Evolutionary conservation across 2,329 filamentous ascomycete species (phyloP).

Genomic region (Botrytis elliptica): DNA sequence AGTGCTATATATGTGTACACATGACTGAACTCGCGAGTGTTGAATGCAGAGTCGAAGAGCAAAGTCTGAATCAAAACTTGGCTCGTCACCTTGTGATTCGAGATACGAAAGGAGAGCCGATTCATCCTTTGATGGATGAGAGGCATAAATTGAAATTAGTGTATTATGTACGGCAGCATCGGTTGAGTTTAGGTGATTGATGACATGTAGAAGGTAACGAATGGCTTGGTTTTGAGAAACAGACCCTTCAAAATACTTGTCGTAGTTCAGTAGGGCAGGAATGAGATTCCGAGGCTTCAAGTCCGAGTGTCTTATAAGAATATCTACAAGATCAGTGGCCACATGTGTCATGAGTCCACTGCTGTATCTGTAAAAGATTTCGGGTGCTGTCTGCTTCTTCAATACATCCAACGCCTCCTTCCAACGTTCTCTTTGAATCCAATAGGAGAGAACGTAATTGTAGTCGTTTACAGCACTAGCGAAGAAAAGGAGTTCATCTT

Average conservation of each 20-base stretch:
- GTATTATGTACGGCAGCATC: conserved; percentile 95
- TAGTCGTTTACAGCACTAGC: conserved; percentile 87
- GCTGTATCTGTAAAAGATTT: conserved; percentile 95
- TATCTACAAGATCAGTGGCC: conserved; percentile 84
- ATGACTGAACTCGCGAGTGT: conserved; percentile 86
- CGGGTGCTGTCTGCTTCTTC: conserved; percentile 87
- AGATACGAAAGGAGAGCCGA: conserved; percentile 83
- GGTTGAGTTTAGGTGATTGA: conserved; percentile 78
- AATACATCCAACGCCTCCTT: conserved; percentile 80
- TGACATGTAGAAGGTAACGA: conserved; percentile 88
- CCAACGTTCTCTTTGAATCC: conserved; percentile 96
- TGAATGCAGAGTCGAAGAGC: conserved; percentile 94
- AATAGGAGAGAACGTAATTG: conserved; percentile 93
- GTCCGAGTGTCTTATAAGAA: conserved; percentile 86
- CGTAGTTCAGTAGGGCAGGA: conserved; percentile 90
- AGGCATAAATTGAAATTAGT: conserved; percentile 91
- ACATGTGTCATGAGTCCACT: conserved; percentile 93
- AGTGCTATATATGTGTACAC: conserved; percentile 93
- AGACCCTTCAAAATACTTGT: conserved; percentile 68
- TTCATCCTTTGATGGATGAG: conserved; percentile 79
- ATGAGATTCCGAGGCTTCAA: conserved; percentile 86
- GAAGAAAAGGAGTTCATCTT: conserved; percentile 89
- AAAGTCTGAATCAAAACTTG: conserved; percentile 91
- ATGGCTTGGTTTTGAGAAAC: conserved; percentile 84
- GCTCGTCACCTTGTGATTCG: conserved; percentile 83